Conservation (phyloP, 2,329 filamentous ascomycete genomes). For the Neonectria faginata region DNA sequence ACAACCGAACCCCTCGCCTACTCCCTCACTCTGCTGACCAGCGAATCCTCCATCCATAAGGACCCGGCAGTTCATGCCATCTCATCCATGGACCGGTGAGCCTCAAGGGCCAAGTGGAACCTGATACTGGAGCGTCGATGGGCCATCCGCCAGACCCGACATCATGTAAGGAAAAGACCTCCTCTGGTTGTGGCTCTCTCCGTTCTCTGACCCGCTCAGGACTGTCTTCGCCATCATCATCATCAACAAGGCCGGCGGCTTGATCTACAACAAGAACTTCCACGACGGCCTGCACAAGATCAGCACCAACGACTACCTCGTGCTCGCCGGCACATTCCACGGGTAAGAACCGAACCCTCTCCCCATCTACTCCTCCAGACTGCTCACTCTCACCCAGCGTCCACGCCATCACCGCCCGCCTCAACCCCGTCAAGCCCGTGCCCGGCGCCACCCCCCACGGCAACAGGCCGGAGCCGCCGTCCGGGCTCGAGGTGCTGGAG, state of each 20-base stretch:
- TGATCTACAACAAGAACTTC: constrained; percentile 97
- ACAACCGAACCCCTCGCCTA: background rate
- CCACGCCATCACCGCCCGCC: constrained; percentile 75
- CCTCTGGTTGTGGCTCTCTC: background rate
- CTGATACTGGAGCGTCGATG: constrained; percentile 26
- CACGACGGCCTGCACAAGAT: constrained; percentile 88
- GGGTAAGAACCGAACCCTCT: constrained; percentile 65
- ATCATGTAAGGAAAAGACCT: constrained; percentile 35
- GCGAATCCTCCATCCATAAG: constrained; percentile 18
- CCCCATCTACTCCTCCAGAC: constrained; percentile 21
- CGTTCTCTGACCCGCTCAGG: constrained; percentile 63
- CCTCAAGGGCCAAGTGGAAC: constrained; percentile 34
- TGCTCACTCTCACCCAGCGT: constrained; percentile 59
- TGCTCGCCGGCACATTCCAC: constrained; percentile 96
- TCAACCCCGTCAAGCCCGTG: constrained; percentile 65
- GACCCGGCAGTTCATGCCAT: constrained; percentile 22
- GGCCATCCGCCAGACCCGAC: constrained; percentile 14
- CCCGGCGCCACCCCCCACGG: constrained; percentile 53
- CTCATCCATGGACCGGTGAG: constrained; percentile 41
- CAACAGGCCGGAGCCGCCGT: constrained; percentile 71
- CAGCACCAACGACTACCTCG: constrained; percentile 94
- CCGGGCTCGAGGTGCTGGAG: constrained; percentile 92
- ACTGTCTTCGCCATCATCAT: constrained; percentile 95
- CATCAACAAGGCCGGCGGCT: constrained; percentile 97
- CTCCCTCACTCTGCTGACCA: background rate